phyloP scores from a whole-genome alignment of 495 filamentous ascomycete genomes.

The Neurospora sp. region DNA sequence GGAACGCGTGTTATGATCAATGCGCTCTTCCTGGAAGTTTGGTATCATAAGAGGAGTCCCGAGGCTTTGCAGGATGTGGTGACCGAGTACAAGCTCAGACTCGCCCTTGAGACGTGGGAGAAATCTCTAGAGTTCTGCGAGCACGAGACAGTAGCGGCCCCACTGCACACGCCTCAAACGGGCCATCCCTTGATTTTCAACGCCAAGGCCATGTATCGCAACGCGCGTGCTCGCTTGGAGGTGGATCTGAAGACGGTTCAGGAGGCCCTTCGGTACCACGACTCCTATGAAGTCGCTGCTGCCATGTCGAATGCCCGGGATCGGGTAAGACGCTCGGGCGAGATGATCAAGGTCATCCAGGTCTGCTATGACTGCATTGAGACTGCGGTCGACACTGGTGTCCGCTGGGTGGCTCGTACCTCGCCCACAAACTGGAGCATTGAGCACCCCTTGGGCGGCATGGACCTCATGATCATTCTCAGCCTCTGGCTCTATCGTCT shows the following conservation, averaged over 20 bases:
- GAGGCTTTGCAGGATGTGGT: slow-evolving; percentile 94
- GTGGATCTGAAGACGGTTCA: slow-evolving; percentile 93
- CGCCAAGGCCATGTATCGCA: slow-evolving; percentile 93
- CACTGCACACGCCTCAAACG: slow-evolving; percentile 89
- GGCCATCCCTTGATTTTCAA: slow-evolving; percentile 99
- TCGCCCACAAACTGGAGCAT: slow-evolving; percentile 99
- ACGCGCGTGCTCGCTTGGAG: slow-evolving; percentile 83
- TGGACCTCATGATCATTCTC: slow-evolving; percentile 98
- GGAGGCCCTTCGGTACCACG: slow-evolving; percentile 93
- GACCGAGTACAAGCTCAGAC: slow-evolving; percentile 93
- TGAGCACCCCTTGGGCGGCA: slow-evolving; percentile 90
- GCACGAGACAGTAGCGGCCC: slow-evolving; percentile 80
- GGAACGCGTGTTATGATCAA: slow-evolving; percentile 98
- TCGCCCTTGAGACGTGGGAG: slow-evolving; percentile 97
- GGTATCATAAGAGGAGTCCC: slow-evolving; percentile 96
- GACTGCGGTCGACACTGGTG: slow-evolving; percentile 85
- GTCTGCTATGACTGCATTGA: slow-evolving; percentile 98
- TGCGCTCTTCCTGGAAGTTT: slow-evolving; percentile 94
- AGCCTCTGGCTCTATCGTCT: slow-evolving; percentile 96
- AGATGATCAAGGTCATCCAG: slow-evolving; percentile 98
- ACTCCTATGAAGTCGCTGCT: slow-evolving; percentile 89
- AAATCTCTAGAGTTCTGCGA: slow-evolving; percentile 90
- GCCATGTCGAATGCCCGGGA: slow-evolving; percentile 92
- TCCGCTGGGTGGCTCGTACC: slow-evolving; percentile 95
- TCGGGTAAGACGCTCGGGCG: slow-evolving; percentile 83